Conservation (phyloP, 228 moss, liverwort and hornwort species). For the Sphagnum fallax region DNA sequence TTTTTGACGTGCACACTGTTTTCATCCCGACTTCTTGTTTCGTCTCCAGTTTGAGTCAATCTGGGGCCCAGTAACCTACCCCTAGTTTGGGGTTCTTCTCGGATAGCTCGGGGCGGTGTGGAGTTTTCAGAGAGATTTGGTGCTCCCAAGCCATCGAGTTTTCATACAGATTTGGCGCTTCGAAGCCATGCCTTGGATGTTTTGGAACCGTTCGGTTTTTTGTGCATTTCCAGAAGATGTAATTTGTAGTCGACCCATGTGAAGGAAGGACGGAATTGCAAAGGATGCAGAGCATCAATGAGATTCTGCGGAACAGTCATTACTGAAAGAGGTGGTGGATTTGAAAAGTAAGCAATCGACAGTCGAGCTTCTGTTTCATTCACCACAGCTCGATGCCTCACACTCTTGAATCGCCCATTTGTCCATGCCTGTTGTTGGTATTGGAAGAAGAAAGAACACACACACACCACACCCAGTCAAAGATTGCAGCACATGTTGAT, state of each 20-base stretch:
- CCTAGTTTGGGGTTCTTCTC: no score
- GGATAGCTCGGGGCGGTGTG: no score
- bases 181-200: conserved; percentile 39
- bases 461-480: not conserved
- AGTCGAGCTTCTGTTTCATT: conserved; percentile 36
- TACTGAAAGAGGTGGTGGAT: conserved; percentile 9
- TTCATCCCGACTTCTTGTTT: no score
- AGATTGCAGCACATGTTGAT: not conserved
- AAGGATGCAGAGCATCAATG: conserved; percentile 11
- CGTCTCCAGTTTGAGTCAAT: no score
- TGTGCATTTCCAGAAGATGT: conserved; percentile 20
- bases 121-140: no score
- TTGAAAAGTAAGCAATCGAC: conserved; percentile 37
- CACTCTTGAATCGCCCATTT: conserved; percentile 38
- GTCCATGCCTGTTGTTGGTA: conserved; percentile 36
- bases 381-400: conserved; percentile 46
- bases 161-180: no score
- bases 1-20: no score
- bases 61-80: no score
- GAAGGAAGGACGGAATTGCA: conserved; percentile 22
- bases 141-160: no score
- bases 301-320: conserved; percentile 22
- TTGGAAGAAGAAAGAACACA: not conserved
- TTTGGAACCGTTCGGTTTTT: conserved; percentile 27
- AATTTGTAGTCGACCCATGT: conserved; percentile 38